phyloP scores from a whole-genome alignment of 768 basidiomycete genomes.

The Glaciozyma martinii region DNA sequence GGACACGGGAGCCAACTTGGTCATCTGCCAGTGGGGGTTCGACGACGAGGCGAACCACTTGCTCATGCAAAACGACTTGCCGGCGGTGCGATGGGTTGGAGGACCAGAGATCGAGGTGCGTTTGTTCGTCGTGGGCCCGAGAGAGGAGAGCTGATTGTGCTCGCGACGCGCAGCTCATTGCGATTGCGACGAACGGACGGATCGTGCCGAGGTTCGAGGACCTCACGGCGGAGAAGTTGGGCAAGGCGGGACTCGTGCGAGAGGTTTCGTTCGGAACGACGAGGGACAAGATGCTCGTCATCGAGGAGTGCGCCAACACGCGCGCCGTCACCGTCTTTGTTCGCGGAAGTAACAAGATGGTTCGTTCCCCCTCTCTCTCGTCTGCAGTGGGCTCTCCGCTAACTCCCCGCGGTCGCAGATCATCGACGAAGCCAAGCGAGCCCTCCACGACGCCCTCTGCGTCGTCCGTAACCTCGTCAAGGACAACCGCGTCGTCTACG shows the following conservation, averaged over 20 bases:
- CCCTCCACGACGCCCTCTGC: slow-evolving; percentile 94
- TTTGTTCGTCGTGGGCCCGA: neutral
- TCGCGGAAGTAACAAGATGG: slow-evolving; percentile 98
- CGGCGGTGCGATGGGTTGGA: slow-evolving; percentile 97
- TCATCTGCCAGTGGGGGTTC: slow-evolving; percentile 99
- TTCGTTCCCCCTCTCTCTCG: slow-evolving; percentile 38
- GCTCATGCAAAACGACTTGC: slow-evolving; percentile 93
- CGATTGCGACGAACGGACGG: slow-evolving; percentile 94
- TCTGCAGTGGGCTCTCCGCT: neutral
- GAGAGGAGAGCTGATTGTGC: neutral
- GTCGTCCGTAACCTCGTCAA: slow-evolving; percentile 90
- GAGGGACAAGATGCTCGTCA: slow-evolving; percentile 97
- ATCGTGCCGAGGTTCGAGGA: slow-evolving; percentile 99
- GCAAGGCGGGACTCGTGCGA: slow-evolving; percentile 83
- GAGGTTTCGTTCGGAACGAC: slow-evolving; percentile 96
- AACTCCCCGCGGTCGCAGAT: slow-evolving; percentile 52
- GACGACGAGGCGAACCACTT: slow-evolving; percentile 98
- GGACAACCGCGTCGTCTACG: slow-evolving; percentile 95
- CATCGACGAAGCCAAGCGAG: slow-evolving; percentile 96
- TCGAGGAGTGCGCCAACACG: slow-evolving; percentile 95
- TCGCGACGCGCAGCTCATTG: slow-evolving; percentile 60
- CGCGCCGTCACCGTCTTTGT: slow-evolving; percentile 96
- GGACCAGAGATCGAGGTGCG: slow-evolving; percentile 95
- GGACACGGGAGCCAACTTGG: slow-evolving; percentile 91
- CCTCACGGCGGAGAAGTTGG: slow-evolving; percentile 79